Conservation (phyloP, 192 early-diverging fungal species). For the Chytriomyces confervae region DNA sequence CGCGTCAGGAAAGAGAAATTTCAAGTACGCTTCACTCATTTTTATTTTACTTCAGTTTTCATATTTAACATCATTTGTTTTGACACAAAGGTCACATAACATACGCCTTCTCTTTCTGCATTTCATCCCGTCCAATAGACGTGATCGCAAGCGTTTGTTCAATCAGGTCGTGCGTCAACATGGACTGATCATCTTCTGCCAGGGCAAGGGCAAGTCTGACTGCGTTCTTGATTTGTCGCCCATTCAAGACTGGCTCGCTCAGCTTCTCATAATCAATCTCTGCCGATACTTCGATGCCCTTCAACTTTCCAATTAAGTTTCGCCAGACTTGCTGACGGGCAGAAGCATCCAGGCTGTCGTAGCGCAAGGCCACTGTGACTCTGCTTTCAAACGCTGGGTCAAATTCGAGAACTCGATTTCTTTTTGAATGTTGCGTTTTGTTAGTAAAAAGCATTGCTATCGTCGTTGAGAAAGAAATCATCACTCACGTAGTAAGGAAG, state of each 20-base stretch:
- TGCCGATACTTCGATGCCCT: constrained; percentile 18
- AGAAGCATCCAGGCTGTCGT: constrained; percentile 46
- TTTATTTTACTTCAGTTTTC: too few relatives aligned
- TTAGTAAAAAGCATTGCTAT: too few relatives aligned
- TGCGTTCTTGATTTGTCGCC: constrained; percentile 55
- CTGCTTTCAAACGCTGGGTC: constrained; percentile 62
- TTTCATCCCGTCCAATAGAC: constrained; percentile 46
- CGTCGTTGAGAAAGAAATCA: too few relatives aligned
- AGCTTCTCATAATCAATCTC: constrained; percentile 42
- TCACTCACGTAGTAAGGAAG: constrained; percentile 59
- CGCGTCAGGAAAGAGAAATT: too few relatives aligned
- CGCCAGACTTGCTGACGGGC: constrained; percentile 59
- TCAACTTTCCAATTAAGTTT: constrained; percentile 49
- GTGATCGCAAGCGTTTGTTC: constrained; percentile 56
- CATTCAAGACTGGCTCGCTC: constrained; percentile 42
- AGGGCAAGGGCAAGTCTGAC: constrained; percentile 52
- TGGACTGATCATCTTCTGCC: constrained; percentile 36
- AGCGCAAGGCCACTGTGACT: constrained; percentile 60
- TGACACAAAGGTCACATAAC: too few relatives aligned
- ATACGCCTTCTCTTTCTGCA: constrained; percentile 21
- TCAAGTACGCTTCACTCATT: too few relatives aligned
- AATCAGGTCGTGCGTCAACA: constrained; percentile 41
- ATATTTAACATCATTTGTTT: too few relatives aligned
- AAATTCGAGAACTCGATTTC: constrained; percentile 61
- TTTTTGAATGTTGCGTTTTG: too few relatives aligned